Evolutionary conservation across 768 basidiomycete genomes (phyloP), one percentile per base, ranked within the genome.

Genomic region (Neoboletus magnificus): DNA sequence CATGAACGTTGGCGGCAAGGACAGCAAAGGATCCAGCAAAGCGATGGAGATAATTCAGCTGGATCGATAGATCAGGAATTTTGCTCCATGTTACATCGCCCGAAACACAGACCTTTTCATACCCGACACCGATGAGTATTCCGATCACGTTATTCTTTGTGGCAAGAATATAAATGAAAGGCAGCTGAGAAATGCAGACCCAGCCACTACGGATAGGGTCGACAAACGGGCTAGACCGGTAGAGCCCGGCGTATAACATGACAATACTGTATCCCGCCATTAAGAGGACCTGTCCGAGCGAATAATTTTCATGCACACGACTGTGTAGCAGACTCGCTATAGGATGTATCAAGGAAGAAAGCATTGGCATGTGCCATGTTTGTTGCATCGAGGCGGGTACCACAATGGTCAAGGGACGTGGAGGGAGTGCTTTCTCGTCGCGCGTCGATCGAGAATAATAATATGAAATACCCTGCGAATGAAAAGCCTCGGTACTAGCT

Each of bases 1-100:
- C 71, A 63, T 90, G 88, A 12, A 87, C 62, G 58, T 88, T 82
- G 13, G 74, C 75, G 3, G 80, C 79, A 20, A 87, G 50, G 27
- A 86, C 75, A 4, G 85, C 68, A 42, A 87, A 64, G 22, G 76
- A 69, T 1, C 87, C 90, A 11, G 78, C 73, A 62, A 84, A 82
- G 25, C 90, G 83, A 70, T 93, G 91, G 8, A 91, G 68, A 66
- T 79, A 90, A 70, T 92, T 90, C 43, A 91, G 72, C 86, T 89
- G 52, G 42, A 42, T 3, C 6, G 48, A 39, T 36, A 16, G n/a
- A 33, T 58, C 35, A 52, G 39, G 32, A 16, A 18, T 1, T 8
- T 20, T 5, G 13, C 4, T 30, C n/a, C 8, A 0, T 2, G 10
- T 37, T 2, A 37, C 27, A 2, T 5, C 6, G 5, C 42, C 5